Percentiles rank a stretch among this genome's conserved stretches.
Evolutionary conservation across 768 basidiomycete genomes (phyloP).

Genomic region (Lactarius quietus): DNA sequence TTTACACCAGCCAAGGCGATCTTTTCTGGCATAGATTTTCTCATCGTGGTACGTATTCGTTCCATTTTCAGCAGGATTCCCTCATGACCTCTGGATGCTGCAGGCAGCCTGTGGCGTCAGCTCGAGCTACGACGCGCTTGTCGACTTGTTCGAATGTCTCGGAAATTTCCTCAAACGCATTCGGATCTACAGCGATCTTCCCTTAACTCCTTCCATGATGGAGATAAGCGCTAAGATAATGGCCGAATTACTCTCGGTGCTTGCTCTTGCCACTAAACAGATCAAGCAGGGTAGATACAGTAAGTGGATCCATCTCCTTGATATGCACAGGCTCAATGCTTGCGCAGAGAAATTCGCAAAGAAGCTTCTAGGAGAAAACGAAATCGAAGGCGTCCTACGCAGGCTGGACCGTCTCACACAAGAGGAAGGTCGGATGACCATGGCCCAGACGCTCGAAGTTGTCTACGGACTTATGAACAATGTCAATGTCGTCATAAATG

Average conservation of each 20-base stretch:
- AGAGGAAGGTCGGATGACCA: conserved; percentile 2
- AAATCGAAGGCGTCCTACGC: background rate
- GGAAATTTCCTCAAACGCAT: conserved; percentile 4
- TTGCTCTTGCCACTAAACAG: conserved; percentile 5
- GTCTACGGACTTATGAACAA: conserved; percentile 1
- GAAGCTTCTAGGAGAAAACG: conserved; percentile 1
- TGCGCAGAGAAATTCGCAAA: background rate
- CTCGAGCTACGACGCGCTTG: background rate
- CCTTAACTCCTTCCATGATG: background rate
- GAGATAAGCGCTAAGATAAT: background rate
- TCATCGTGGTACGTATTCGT: conserved; percentile 1
- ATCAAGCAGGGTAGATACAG: conserved; percentile 3
- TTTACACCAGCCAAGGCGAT: conserved; percentile 4
- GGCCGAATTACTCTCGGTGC: background rate
- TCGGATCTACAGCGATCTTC: background rate
- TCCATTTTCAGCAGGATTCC: too few relatives aligned
- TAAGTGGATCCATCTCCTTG: background rate
- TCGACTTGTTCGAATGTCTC: conserved; percentile 3
- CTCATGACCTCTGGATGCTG: background rate
- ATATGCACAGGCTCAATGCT: background rate
- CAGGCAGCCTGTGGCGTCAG: background rate
- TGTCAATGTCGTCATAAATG: background rate
- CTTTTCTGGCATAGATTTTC: background rate
- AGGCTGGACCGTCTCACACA: conserved; percentile 9
- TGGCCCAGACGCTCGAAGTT: conserved; percentile 2